Conservation (phyloP, 805 yeast genomes). For the Hagleromyces aurorensis region DNA sequence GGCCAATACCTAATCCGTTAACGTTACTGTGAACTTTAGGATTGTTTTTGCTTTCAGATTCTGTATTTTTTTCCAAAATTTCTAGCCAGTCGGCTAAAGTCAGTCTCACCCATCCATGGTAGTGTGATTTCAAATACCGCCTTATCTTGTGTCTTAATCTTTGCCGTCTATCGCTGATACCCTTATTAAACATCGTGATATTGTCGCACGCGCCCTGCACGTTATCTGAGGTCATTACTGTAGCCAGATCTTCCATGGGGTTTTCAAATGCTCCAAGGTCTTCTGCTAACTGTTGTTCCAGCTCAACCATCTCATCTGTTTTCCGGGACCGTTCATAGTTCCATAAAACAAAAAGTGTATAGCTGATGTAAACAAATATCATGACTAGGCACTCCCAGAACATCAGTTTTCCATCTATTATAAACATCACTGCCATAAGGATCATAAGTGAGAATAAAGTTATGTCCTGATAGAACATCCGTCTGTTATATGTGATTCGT, state of each 20-base stretch:
- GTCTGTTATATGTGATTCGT: constrained; percentile 26
- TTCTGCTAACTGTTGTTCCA: background rate
- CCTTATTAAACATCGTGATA: constrained; percentile 12
- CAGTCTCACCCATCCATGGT: constrained; percentile 23
- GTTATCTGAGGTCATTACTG: background rate
- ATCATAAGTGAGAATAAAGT: constrained; percentile 47
- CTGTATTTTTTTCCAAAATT: constrained; percentile 22
- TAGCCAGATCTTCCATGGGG: background rate
- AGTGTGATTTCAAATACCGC: constrained; percentile 18
- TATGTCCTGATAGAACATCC: constrained; percentile 53
- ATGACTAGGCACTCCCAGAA: constrained; percentile 50
- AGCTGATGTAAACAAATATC: constrained; percentile 47
- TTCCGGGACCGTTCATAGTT: constrained; percentile 12
- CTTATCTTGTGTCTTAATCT: constrained; percentile 16
- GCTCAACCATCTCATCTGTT: background rate
- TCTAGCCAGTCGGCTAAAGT: constrained; percentile 23
- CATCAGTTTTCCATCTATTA: constrained; percentile 48
- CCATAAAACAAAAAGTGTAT: constrained; percentile 43
- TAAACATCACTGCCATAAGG: constrained; percentile 40
- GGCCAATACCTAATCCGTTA: constrained; percentile 1
- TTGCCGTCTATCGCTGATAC: constrained; percentile 12
- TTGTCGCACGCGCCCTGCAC: too few relatives aligned
- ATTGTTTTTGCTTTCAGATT: constrained; percentile 2
- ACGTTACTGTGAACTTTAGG: constrained; percentile 3
- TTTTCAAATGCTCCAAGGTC: background rate